Base-by-base conservation (phyloP, 768 basidiomycete species). In the Austroboletus festivus region DNA sequence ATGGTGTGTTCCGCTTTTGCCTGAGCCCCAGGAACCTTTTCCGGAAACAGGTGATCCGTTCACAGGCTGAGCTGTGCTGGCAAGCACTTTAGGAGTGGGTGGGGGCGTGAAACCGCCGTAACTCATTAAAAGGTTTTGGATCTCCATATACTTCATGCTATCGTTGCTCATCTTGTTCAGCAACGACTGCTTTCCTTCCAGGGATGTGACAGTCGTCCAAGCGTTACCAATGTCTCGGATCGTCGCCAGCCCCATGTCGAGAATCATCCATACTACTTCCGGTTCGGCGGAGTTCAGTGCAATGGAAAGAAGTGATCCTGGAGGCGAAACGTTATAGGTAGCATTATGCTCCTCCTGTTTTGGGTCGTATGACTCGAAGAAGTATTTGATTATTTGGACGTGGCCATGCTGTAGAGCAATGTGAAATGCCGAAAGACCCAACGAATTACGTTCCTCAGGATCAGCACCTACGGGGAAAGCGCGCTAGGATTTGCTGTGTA, bases 351-450 rank as follows among this genome's bases (percentile, higher is more conserved):
- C 85, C 34, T 69, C 59, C 35, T 80, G 73, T 39, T 73, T 71
- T 5, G 83, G 81, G 34, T 80, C 70, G 59, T 85, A 80, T 22
- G 68, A 67, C 45, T 85, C 71, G 57, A 89, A 71, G 71, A 89
- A 81, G 70, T 82, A 73, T 35, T 73, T 67, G 50, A 84, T 63
- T 50, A 87, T 72, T 12, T 73, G 53, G 24, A 80, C 57, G 54
- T 81, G 70, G 11, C 83, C 81, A 48, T 59, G 59, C 58, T 73
- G 68, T 9, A 89, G 61, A 10, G 85, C 84, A 44, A 81, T 55
- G 63, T 90, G 86, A 68, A 87, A 82, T 2, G 83, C 76, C 4
- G 86, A 85, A 42, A 76, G 69, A 20, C 77, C 77, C 42, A 71
- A 54, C 0, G 72, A 74, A 64, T 89, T 75, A 44, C 79, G 76